Percentiles rank a stretch among this genome's conserved stretches.
phyloP scores from a whole-genome alignment of 106 monocot species.

The Apostasia ramifera region DNA sequence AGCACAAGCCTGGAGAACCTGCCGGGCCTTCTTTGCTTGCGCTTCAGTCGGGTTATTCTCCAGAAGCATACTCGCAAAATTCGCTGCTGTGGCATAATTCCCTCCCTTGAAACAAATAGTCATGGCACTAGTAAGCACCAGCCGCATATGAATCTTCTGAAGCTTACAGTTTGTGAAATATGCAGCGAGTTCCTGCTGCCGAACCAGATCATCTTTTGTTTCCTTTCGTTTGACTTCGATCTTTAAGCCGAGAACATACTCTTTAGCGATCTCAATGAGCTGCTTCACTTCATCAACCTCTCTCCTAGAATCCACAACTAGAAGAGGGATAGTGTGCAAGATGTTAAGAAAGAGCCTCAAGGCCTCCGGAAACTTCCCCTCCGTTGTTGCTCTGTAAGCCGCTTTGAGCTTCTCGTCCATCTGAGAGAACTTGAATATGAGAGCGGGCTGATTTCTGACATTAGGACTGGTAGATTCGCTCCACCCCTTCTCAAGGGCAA shows the following conservation, averaged over 20 bases:
- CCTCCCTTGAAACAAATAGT: conserved; percentile 45
- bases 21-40: conserved; percentile 35
- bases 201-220: conserved; percentile 25
- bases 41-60: conserved; percentile 39
- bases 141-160: conserved; percentile 38
- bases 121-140: conserved; percentile 52
- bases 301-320: conserved; percentile 53
- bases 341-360: conserved; percentile 42
- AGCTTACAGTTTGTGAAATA: conserved; percentile 68
- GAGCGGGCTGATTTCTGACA: conserved; percentile 35
- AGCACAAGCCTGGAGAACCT: conserved; percentile 38
- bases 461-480: conserved; percentile 37
- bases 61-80: conserved; percentile 53
- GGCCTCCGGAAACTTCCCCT: conserved; percentile 56
- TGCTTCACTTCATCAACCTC: conserved; percentile 71
- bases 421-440: conserved; percentile 38
- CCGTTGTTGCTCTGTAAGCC: conserved; percentile 36
- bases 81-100: conserved; percentile 31
- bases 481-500: conserved; percentile 60
- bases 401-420: conserved; percentile 53
- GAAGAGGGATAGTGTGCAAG: conserved; percentile 41
- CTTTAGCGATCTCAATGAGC: conserved; percentile 37
- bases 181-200: conserved; percentile 58
- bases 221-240: conserved; percentile 54
- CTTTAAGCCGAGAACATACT: conserved; percentile 55